Conservation (phyloP, 2,329 filamentous ascomycete species). For the Alternaria postmessia region DNA sequence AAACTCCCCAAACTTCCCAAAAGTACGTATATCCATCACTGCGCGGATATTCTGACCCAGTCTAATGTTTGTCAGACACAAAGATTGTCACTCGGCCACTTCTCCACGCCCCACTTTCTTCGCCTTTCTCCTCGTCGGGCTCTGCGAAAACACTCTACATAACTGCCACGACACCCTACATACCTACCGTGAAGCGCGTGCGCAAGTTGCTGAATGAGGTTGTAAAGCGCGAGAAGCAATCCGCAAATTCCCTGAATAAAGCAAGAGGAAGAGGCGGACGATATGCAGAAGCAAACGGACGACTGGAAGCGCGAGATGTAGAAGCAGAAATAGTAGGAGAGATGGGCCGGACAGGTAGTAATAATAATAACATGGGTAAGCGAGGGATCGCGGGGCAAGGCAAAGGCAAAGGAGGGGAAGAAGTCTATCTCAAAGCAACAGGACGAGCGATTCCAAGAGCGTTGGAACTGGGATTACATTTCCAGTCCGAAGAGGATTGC, state of each 20-base stretch:
- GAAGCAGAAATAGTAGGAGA: constrained; percentile 40
- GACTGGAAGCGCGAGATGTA: constrained; percentile 40
- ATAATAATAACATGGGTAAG: neutral
- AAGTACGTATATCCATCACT: constrained; percentile 24
- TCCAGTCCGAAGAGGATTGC: constrained; percentile 68
- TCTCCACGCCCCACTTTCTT: constrained; percentile 63
- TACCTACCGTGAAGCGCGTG: constrained; percentile 71
- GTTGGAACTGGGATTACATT: constrained; percentile 69
- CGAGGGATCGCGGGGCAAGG: constrained; percentile 5
- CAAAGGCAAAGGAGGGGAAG: constrained; percentile 41
- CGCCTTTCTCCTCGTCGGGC: constrained; percentile 59
- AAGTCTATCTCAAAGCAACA: constrained; percentile 69
- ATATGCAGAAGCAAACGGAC: constrained; percentile 30
- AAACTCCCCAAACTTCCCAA: constrained; percentile 34
- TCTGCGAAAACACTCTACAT: constrained; percentile 71
- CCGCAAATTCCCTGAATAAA: constrained; percentile 14
- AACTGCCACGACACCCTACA: constrained; percentile 70
- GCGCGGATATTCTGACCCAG: neutral
- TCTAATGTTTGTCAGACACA: constrained; percentile 49
- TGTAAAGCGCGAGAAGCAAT: constrained; percentile 60
- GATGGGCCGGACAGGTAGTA: constrained; percentile 12
- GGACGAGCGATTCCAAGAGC: constrained; percentile 72
- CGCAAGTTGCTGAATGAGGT: constrained; percentile 68
- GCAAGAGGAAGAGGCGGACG: neutral
- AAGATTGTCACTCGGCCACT: constrained; percentile 65